Percentiles rank a stretch among this genome's conserved stretches.
These are phyloP conservation scores for Eimeria zaria DNA, from an alignment of 169 alveolate genomes.

Conservation along the genomic window DNA sequence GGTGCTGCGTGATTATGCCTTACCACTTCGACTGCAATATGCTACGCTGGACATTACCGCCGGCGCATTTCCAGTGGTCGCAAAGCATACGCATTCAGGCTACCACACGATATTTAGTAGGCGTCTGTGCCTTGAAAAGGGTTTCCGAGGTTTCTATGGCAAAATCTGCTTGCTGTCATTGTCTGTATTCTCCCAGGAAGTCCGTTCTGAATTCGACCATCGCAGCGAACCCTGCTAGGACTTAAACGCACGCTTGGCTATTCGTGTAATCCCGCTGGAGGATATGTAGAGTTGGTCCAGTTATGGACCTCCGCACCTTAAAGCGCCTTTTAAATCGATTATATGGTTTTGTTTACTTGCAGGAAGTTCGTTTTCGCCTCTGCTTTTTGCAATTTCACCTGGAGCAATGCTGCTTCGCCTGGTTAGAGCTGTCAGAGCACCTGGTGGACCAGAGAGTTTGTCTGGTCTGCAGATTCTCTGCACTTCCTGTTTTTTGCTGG, in stretches of 20 bases:
- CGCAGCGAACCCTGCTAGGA: background rate
- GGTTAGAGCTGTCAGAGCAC: background rate
- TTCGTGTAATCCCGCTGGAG: background rate
- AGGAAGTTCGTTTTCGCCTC: background rate
- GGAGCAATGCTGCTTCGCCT: background rate
- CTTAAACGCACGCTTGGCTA: background rate
- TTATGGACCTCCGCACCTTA: background rate
- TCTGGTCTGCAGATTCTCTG: background rate
- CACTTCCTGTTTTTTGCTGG: background rate
- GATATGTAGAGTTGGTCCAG: background rate
- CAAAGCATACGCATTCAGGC: background rate
- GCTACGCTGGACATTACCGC: background rate
- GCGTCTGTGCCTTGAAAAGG: background rate
- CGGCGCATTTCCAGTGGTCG: background rate
- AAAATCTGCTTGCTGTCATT: no score
- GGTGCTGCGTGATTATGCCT: background rate
- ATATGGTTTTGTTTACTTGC: background rate
- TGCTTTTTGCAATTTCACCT: background rate
- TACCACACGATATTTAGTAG: background rate
- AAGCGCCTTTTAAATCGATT: background rate
- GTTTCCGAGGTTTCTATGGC: background rate
- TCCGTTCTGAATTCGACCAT: background rate
- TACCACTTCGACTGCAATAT: background rate
- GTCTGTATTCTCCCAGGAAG: background rate
- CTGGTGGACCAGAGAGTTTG: background rate